Evolutionary conservation across 179 eudicot genomes (phyloP), one percentile per base, ranked within the genome.

Genomic region (Beta corolliflora): DNA sequence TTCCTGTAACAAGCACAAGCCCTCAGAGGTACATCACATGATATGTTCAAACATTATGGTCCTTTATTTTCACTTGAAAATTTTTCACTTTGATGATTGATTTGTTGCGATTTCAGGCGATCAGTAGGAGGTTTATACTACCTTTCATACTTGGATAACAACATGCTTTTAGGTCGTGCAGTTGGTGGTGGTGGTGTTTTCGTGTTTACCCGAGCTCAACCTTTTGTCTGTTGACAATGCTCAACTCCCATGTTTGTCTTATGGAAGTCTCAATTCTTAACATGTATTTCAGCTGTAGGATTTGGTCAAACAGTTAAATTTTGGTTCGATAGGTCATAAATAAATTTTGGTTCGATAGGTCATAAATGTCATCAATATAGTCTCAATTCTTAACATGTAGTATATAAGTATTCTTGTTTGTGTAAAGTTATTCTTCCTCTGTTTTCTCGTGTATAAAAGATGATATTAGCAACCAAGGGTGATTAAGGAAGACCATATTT

Each of bases 161-260:
- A 94, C 85, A 94, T 96, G 97, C 96, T 96, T 72, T 25, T 96
- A 81, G 99, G 99, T 8, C 97, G 99, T 6, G 89, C 98, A 56
- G 94, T 88, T 78, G 93, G 93, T 75, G 98, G 99, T 45, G 94
- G 97, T 60, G 99, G 99, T 7, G 89, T 89, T 21, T 94, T 96
- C 64, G 89, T 96, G 64, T 96, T 95, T 89, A 90, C 98, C 77
- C 92, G 91, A 85, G 86, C 99, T 77, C 98, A 90, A 72, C 85
- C 90, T 83, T 84, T 92, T 56, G 60, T 86, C 71, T 82, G 84
- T 36, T 85, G 54, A 84, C 73, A 41, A 81, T n/a, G 44, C 68
- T 55, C 61, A 69, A 4, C 59, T 59, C 18, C 14, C 59, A 15
- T 23, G 76, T 61, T 15, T 8, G 2, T 48, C 9, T 65, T 23